A percentile compares a stretch with the other conserved stretches of the same genome.
phyloP scores from a whole-genome alignment of 768 basidiomycete genomes.

The Dentipellis fragilis region DNA sequence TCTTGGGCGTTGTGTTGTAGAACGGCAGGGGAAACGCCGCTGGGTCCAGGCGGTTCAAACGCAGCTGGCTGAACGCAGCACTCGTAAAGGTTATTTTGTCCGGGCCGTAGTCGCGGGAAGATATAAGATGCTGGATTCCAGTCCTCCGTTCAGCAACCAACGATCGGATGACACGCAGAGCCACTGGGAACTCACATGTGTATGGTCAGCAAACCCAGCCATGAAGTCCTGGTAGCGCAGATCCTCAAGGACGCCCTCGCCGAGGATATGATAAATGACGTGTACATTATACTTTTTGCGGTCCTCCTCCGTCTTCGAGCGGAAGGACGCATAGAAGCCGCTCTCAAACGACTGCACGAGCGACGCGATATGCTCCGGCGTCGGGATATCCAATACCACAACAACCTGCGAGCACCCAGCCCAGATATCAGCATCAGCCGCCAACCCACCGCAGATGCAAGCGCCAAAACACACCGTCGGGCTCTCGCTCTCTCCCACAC shows the following conservation, averaged over 20 bases:
- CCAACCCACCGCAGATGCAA: neutral
- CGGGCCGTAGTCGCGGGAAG: conserved; percentile 48
- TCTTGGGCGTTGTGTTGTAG: conserved; percentile 32
- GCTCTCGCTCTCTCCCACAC: conserved; percentile 40
- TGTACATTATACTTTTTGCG: conserved; percentile 36
- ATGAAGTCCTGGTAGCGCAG: conserved; percentile 64
- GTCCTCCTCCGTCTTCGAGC: conserved; percentile 30
- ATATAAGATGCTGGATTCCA: conserved; percentile 56
- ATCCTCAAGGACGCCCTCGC: conserved; percentile 61
- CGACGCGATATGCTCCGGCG: conserved; percentile 41
- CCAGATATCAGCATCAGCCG: neutral
- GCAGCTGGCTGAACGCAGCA: conserved; percentile 60
- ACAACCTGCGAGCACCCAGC: conserved; percentile 32
- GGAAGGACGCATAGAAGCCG: conserved; percentile 38
- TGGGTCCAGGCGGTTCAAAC: conserved; percentile 60
- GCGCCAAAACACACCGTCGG: conserved; percentile 29
- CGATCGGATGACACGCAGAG: too few species aligned
- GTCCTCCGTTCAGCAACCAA: neutral
- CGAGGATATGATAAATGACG: conserved; percentile 62
- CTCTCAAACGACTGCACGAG: conserved; percentile 38
- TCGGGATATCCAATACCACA: conserved; percentile 66
- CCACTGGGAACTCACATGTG: conserved; percentile 56
- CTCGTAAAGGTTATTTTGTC: conserved; percentile 70
- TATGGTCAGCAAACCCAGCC: conserved; percentile 46
- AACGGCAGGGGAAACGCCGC: conserved; percentile 65